phyloP scores from a whole-genome alignment of 2,329 filamentous ascomycete genomes.

The Phyllosticta citrichinensis region DNA sequence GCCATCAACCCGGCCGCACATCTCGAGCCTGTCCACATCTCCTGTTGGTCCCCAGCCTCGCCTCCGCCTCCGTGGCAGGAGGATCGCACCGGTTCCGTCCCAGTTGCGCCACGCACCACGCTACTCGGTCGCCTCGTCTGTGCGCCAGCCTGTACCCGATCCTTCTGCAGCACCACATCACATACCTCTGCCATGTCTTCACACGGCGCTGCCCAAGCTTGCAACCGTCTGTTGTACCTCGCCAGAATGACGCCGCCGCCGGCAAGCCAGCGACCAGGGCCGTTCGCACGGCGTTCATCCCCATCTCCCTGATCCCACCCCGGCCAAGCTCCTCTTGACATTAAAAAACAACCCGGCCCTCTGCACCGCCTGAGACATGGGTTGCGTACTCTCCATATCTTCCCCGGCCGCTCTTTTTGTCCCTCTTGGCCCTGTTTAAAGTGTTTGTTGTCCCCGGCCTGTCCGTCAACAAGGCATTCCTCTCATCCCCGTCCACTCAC shows the following conservation, averaged over 20 bases:
- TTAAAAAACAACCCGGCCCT: constrained; percentile 3
- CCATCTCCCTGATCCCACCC: constrained; percentile 1
- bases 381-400: neutral
- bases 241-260: constrained; percentile 8
- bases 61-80: neutral
- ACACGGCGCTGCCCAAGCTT: neutral
- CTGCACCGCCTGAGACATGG: neutral
- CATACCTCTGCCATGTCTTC: neutral
- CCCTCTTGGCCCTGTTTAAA: neutral
- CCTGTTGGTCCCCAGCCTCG: neutral
- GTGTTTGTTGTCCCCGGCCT: neutral
- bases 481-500: neutral
- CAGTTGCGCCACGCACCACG: neutral
- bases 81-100: neutral
- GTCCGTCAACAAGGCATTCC: neutral
- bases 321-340: neutral
- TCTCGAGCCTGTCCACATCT: neutral
- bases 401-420: neutral
- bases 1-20: neutral
- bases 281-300: neutral
- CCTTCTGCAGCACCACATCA: neutral
- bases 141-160: neutral
- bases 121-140: neutral
- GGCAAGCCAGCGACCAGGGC: neutral
- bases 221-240: constrained; percentile 1